Base-by-base conservation (phyloP, 495 filamentous ascomycete genomes). In the Viridothelium virens region DNA sequence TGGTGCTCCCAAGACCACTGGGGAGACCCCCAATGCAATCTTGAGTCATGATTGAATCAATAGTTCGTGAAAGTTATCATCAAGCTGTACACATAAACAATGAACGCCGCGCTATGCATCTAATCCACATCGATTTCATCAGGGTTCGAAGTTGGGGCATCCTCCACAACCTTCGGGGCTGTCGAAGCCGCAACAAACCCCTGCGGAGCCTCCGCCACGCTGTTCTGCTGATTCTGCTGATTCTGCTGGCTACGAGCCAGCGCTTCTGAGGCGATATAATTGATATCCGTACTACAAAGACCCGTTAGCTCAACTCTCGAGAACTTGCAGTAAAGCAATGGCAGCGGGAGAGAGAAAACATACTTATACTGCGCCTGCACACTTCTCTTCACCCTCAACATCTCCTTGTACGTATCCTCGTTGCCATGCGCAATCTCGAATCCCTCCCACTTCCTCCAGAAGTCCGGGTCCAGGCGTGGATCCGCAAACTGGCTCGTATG, bases 391-490 rank as follows among this genome's bases (percentile, higher is more conserved):
- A 97, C 91, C 34, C 93, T 87, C 50, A 97, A 81, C 94, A 99
- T 99, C 76, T 97, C 94, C 80, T 96, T 97, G 81, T 94, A 99
- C 7, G 94, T 99, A 75, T 99, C 94, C 73, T 99, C 95, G 76
- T 99, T 99, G 63, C 94, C 94, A 74, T 97, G 94, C 74, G 92
- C 86, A 2, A 97, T 91, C 76, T 99, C 94, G 77, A 99, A 99
- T 62, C 84, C 79, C 75, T 99, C 94, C 94, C 94, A 99, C 76
- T 95, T 96, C 71, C 84, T 80, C 95, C 95, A 99, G 79, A 96
- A 99, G 2, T 78, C 84, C 1, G 90, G 88, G 68, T 89, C 91
- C 2, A 91, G 96, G 18, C 94, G 83, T 16, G 94, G 94, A 78
- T 99, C 94, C 77, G 91, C 95, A 80, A 97, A 99, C 73, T 99